Evolutionary conservation across 192 early-diverging fungal species (phyloP).

Genomic region (Rhizophagus sp.): DNA sequence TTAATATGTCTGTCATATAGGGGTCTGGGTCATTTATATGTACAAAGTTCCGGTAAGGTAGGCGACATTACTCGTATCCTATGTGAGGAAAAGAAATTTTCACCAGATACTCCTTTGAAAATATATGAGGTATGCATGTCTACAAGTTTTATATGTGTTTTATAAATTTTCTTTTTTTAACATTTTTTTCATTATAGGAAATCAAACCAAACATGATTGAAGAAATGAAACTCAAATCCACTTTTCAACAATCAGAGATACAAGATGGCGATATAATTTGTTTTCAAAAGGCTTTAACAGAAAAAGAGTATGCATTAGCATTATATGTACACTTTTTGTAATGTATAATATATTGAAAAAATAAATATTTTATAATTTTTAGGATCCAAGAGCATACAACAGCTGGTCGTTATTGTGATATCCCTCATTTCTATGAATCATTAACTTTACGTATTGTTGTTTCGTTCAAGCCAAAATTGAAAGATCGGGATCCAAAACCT

Average conservation of each 20-base stretch:
- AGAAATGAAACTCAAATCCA: slow-evolving; percentile 58
- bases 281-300: slow-evolving; percentile 64
- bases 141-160: background rate
- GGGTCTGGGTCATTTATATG: slow-evolving; percentile 59
- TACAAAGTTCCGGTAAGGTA: slow-evolving; percentile 53
- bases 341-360: too few species aligned
- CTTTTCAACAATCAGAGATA: slow-evolving; percentile 79
- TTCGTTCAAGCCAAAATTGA: too few species aligned
- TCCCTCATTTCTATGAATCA: too few species aligned
- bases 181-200: slow-evolving; percentile 56
- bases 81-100: slow-evolving; percentile 54
- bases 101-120: slow-evolving; percentile 58
- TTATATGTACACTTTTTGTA: too few species aligned
- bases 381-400: slow-evolving; percentile 41
- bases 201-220: slow-evolving; percentile 94
- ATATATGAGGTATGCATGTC: slow-evolving; percentile 60
- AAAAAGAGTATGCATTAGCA: slow-evolving; percentile 41
- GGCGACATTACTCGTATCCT: slow-evolving; percentile 61
- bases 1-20: slow-evolving; percentile 25
- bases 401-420: slow-evolving; percentile 22
- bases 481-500: slow-evolving; percentile 22
- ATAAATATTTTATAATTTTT: background rate
- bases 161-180: background rate
- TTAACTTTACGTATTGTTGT: too few species aligned
- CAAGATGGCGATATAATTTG: slow-evolving; percentile 94